A percentile compares a stretch with the other conserved stretches of the same genome.
phyloP scores from a whole-genome alignment of 192 early-diverging fungal species.

The Rhizoclosmatium globosum region DNA sequence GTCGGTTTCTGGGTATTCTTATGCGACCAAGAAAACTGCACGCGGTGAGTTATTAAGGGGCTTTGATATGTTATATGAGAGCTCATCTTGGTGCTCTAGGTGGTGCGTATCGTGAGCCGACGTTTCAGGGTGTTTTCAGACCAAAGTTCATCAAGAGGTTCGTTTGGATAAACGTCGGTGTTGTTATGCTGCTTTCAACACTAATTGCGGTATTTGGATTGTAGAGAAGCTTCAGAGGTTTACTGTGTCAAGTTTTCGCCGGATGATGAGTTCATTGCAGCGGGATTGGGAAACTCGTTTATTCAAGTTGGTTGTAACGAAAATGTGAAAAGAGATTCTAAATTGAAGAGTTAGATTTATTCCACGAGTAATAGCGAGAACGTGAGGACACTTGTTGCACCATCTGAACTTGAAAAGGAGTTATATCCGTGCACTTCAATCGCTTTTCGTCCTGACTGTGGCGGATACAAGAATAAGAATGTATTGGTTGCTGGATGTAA shows the following conservation, averaged over 20 bases:
- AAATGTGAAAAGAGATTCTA: background rate
- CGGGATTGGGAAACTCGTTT: conserved; percentile 43
- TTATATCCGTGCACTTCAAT: conserved; percentile 56
- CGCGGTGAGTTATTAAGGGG: background rate
- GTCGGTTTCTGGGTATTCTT: conserved; percentile 24
- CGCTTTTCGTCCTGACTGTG: conserved; percentile 53
- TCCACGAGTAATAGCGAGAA: conserved; percentile 44
- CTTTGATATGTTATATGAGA: background rate
- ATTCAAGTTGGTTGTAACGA: conserved; percentile 43
- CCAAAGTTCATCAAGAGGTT: conserved; percentile 40
- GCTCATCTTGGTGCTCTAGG: background rate
- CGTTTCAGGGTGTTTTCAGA: conserved; percentile 38
- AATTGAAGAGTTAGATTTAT: conserved; percentile 37
- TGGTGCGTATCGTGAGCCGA: conserved; percentile 24
- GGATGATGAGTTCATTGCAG: conserved; percentile 56
- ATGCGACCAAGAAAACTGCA: conserved; percentile 24
- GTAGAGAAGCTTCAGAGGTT: conserved; percentile 52
- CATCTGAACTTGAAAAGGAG: conserved; percentile 23
- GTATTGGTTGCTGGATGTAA: conserved; percentile 62
- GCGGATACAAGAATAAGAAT: conserved; percentile 53
- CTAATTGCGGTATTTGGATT: background rate
- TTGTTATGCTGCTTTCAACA: background rate
- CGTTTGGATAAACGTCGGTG: background rate
- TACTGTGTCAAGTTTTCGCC: conserved; percentile 61
- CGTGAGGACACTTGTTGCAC: conserved; percentile 17